Base-by-base conservation (phyloP, 2,329 filamentous ascomycete genomes). In the Colletotrichum spaethianum region DNA sequence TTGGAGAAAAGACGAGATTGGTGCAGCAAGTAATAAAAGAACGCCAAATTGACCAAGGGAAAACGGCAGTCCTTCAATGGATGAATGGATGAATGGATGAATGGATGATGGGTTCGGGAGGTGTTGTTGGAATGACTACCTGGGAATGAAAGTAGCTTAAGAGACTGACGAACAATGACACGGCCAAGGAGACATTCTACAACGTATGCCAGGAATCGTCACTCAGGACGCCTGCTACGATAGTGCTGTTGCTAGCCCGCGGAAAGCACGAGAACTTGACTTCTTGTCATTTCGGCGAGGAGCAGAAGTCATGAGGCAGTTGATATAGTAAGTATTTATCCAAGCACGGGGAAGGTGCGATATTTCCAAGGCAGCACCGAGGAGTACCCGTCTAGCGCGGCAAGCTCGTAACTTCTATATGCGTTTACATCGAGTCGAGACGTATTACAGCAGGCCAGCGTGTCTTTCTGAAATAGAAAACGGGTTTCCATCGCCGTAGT, bases 211-310 rank as follows among this genome's bases (percentile, higher is more conserved):
- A 23, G 33, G 16, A 52, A 50, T 31, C 33, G 52, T 38, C 12
- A 14, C 6, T n/a, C 5, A n/a, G 16, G 9, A 14, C 48, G 8
- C 33, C 46, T 63, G 23, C 46, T n/a, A 20, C 18, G 11, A n/a
- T 8, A 52, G 11, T 12, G 5, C 1, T 28, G 7, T 20, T 16
- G 16, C 18, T 23, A 20, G 1, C 0, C 31, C 2, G n/a, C 9
- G 6, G 33, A 23, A 52, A 52, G 16, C 23, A 28, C 23, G 28
- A 3, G 1, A 3, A n/a, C 12, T 63, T 9, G 6, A 11, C 7
- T 1, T 0, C 1, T 46, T 28, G 11, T 28, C n/a, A 3, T 1
- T 14, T 2, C 14, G n/a, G 2, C n/a, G 11, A 16, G 33, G 0
- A n/a, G 31, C 44, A 40, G 60, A 28, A 63, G 23, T 2, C n/a